These are phyloP conservation scores for Hordeum pubiflorum DNA, from an alignment of 202 grass and related monocot species.

Conservation along the genomic window DNA sequence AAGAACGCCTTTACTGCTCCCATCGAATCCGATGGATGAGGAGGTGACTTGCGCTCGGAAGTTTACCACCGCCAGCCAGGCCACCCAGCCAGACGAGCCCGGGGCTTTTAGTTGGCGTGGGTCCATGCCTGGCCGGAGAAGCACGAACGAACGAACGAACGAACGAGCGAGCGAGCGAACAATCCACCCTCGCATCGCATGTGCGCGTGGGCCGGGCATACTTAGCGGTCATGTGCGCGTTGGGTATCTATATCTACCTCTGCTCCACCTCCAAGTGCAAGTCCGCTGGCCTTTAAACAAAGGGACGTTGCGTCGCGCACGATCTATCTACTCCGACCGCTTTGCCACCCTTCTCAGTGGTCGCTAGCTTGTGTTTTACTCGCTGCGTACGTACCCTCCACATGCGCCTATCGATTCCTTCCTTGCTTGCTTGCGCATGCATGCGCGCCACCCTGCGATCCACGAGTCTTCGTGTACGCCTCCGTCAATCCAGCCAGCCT, in stretches of 20 bases:
- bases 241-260: too few relatives aligned
- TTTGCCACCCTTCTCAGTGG: neutral
- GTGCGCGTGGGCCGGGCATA: neutral
- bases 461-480: neutral
- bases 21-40: neutral
- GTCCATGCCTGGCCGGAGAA: neutral
- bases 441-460: neutral
- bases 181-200: neutral
- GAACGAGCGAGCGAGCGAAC: neutral
- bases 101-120: constrained; percentile 7
- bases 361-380: neutral
- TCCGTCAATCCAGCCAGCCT: neutral
- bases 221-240: constrained; percentile 35
- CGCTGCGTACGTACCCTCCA: neutral
- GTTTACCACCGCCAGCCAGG: neutral
- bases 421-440: neutral
- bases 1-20: neutral
- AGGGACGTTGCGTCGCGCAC: neutral
- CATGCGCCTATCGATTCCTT: constrained; percentile 32
- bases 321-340: neutral
- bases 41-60: constrained; percentile 8
- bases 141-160: neutral
- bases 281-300: constrained; percentile 5
- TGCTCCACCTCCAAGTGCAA: too few relatives aligned
- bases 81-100: neutral